These are phyloP conservation scores for Polymyxa betae DNA, from an alignment of 208 protist genomes.

Conservation along the genomic window DNA sequence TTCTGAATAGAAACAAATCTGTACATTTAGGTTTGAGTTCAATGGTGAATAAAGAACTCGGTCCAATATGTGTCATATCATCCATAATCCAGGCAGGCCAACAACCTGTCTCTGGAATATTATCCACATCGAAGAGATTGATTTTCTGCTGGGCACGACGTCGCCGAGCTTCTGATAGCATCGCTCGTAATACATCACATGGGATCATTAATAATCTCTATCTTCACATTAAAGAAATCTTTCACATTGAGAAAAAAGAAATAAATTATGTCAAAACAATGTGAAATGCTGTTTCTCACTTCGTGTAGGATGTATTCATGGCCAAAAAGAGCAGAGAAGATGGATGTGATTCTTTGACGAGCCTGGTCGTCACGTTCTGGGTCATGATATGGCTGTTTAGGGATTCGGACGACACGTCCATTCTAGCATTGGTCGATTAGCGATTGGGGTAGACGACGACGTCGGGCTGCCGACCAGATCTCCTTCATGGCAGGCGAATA, in stretches of 20 bases:
- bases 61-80: not conserved
- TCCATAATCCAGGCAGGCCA: conserved; percentile 24
- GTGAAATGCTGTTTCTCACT: too few species aligned
- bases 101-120: not conserved
- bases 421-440: not conserved
- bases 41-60: not conserved
- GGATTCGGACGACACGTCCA: not conserved
- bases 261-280: too few species aligned
- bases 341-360: not conserved
- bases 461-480: not conserved
- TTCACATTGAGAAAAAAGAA: not conserved
- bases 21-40: conserved; percentile 49
- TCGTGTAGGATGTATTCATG: not conserved
- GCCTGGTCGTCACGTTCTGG: not conserved
- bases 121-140: not conserved
- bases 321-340: conserved; percentile 30
- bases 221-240: not conserved
- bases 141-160: not conserved
- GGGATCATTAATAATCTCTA: not conserved
- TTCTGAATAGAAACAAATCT: not conserved
- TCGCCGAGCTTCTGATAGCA: not conserved
- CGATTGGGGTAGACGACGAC: not conserved
- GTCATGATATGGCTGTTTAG: not conserved
- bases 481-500: not conserved
- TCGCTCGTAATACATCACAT: not conserved